Conservation (phyloP, 768 basidiomycete species). For the Harrya chromipes region DNA sequence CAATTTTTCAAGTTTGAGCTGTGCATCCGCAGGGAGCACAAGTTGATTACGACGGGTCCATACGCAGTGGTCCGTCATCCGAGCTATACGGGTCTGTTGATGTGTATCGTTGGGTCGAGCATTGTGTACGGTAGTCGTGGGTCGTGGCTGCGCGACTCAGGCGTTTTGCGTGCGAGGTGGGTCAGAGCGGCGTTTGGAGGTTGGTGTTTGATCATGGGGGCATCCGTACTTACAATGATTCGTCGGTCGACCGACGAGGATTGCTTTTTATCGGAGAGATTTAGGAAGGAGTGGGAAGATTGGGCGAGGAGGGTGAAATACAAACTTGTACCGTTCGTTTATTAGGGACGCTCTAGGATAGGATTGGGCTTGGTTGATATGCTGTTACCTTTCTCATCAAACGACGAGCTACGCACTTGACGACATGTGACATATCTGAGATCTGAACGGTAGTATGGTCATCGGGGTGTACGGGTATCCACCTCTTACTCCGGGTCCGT, state of each 20-base stretch:
- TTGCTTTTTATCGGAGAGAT: slow-evolving; percentile 11
- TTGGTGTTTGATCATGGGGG: neutral
- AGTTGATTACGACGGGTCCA: slow-evolving; percentile 25
- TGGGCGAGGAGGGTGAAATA: slow-evolving; percentile 18
- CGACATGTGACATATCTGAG: too few species aligned
- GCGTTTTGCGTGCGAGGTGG: neutral
- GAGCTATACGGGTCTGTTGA: slow-evolving; percentile 15
- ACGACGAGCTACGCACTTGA: too few species aligned
- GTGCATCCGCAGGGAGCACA: slow-evolving; percentile 19
- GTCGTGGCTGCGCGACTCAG: slow-evolving; percentile 4
- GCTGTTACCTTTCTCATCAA: too few species aligned
- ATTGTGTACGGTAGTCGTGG: neutral
- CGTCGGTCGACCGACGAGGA: slow-evolving; percentile 24
- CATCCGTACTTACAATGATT: neutral
- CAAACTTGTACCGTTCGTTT: slow-evolving; percentile 7
- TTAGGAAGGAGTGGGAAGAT: slow-evolving; percentile 21
- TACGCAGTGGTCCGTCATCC: slow-evolving; percentile 31
- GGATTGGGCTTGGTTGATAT: too few species aligned
- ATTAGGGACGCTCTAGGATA: neutral
- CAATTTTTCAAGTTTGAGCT: slow-evolving; percentile 17
- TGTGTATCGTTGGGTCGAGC: neutral
- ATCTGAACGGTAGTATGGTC: too few species aligned
- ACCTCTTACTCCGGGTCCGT: too few species aligned
- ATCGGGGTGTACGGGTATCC: too few species aligned
- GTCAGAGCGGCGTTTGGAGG: neutral